Evolutionary conservation across 352 stramenopile species (phyloP).

Genomic region (Nothophytophthora sp.): DNA sequence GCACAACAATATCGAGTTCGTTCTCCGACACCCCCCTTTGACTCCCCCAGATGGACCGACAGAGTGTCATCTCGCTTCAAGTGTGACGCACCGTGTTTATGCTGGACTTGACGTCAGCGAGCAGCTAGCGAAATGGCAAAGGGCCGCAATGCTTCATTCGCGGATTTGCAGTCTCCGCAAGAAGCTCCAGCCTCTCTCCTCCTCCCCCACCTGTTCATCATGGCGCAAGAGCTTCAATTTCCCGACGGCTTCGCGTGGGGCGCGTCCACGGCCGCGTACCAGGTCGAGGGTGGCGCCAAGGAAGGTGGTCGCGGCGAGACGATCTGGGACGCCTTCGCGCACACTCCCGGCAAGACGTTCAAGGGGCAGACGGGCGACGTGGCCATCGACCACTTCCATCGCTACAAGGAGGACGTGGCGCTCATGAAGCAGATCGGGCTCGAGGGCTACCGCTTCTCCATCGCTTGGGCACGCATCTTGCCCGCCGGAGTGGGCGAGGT

Average conservation of each 20-base stretch:
- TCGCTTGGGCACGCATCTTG: slow-evolving; percentile 93
- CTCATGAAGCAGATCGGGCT: slow-evolving; percentile 92
- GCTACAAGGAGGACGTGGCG: slow-evolving; percentile 87
- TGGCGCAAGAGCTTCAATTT: slow-evolving; percentile 37
- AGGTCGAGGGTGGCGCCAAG: slow-evolving; percentile 90
- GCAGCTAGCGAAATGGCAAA: no score
- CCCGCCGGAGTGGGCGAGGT: slow-evolving; percentile 72
- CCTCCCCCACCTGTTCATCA: slow-evolving; percentile 2
- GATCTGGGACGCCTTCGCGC: slow-evolving; percentile 93
- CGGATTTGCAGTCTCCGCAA: slow-evolving; percentile 2
- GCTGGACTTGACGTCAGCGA: no score
- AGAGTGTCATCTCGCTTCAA: no score
- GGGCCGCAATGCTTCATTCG: slow-evolving; percentile 13
- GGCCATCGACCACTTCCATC: slow-evolving; percentile 92
- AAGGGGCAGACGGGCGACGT: slow-evolving; percentile 86
- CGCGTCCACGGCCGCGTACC: slow-evolving; percentile 87
- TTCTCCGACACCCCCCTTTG: no score
- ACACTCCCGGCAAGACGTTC: slow-evolving; percentile 57
- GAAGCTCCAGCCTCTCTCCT: background rate
- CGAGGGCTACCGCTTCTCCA: slow-evolving; percentile 90
- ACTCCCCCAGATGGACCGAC: no score
- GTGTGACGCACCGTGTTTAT: no score
- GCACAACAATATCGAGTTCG: no score
- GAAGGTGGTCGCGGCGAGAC: slow-evolving; percentile 77
- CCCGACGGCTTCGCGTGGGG: slow-evolving; percentile 84